phyloP scores from a whole-genome alignment of 257 asterid genomes.

The Striga asiatica region DNA sequence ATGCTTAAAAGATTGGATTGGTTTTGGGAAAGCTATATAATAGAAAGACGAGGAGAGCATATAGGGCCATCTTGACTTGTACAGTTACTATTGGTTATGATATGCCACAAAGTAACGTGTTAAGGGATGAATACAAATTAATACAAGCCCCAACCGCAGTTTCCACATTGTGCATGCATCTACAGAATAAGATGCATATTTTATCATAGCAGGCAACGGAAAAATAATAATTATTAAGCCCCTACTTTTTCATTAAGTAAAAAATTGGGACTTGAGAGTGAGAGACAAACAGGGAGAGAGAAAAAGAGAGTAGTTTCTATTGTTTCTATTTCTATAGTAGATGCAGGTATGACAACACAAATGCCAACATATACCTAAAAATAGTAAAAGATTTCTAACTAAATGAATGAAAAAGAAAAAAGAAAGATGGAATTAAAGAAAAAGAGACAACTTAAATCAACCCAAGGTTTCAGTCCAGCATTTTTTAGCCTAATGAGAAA shows the following conservation, averaged over 20 bases:
- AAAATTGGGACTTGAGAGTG: too few relatives aligned
- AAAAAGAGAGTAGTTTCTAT: not conserved
- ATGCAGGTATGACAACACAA: not conserved
- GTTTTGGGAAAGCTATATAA: not conserved
- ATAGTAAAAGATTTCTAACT: not conserved
- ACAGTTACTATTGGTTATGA: not conserved
- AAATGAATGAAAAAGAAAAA: not conserved
- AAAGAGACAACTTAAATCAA: not conserved
- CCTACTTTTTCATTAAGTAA: not conserved
- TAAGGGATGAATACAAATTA: not conserved
- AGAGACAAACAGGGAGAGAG: too few relatives aligned
- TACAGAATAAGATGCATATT: too few relatives aligned
- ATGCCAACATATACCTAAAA: not conserved
- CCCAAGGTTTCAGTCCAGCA: not conserved
- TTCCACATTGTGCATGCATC: too few relatives aligned
- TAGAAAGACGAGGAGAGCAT: not conserved
- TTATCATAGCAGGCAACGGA: not conserved
- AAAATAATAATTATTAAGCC: not conserved
- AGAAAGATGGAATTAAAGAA: not conserved
- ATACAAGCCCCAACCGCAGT: too few relatives aligned
- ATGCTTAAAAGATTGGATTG: not conserved
- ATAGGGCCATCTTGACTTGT: not conserved
- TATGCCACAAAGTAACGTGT: not conserved
- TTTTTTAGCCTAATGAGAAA: not conserved
- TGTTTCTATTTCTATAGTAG: not conserved